Evolutionary conservation across 805 yeast genomes (phyloP).

Genomic region (Metschnikowia reukaufii): DNA sequence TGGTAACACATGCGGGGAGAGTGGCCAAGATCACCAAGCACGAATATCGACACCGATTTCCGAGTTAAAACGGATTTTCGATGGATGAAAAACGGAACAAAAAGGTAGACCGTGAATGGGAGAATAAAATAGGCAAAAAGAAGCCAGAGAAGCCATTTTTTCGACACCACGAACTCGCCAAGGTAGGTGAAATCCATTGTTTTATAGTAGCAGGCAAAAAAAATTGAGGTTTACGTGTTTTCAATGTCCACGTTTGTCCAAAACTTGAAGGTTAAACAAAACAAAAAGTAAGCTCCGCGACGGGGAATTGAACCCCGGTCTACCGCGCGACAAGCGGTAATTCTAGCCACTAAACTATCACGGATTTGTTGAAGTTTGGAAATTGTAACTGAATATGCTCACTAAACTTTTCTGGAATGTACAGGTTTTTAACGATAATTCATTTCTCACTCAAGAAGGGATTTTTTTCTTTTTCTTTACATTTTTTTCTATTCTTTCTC

Average conservation of each 20-base stretch:
- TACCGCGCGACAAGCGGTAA: constrained; percentile 26
- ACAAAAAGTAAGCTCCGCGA: constrained; percentile 17
- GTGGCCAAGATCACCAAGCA: constrained; percentile 90
- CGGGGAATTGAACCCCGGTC: constrained; percentile 27
- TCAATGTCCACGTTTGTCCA: too few relatives aligned
- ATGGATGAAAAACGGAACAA: constrained; percentile 38
- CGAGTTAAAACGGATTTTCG: constrained; percentile 24
- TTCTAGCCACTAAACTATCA: constrained; percentile 25
- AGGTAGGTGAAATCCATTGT: constrained; percentile 6
- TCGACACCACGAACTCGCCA: constrained; percentile 10
- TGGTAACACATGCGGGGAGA: constrained; percentile 95
- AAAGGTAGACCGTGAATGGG: constrained; percentile 44
- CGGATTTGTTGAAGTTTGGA: constrained; percentile 10
- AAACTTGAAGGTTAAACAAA: not conserved
- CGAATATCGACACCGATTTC: constrained; percentile 71
- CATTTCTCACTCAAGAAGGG: too few relatives aligned
- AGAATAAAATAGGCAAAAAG: constrained; percentile 45
- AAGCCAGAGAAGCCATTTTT: constrained; percentile 44
- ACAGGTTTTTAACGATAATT: too few relatives aligned
- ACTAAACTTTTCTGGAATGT: not conserved
- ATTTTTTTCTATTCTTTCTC: too few relatives aligned
- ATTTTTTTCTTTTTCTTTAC: too few relatives aligned
- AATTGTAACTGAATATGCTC: not conserved
- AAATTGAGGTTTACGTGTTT: not conserved
- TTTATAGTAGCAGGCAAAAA: not conserved